Evolutionary conservation across 768 basidiomycete genomes (phyloP), one percentile per base, ranked within the genome.

Genomic region (Termitomyces sp.): DNA sequence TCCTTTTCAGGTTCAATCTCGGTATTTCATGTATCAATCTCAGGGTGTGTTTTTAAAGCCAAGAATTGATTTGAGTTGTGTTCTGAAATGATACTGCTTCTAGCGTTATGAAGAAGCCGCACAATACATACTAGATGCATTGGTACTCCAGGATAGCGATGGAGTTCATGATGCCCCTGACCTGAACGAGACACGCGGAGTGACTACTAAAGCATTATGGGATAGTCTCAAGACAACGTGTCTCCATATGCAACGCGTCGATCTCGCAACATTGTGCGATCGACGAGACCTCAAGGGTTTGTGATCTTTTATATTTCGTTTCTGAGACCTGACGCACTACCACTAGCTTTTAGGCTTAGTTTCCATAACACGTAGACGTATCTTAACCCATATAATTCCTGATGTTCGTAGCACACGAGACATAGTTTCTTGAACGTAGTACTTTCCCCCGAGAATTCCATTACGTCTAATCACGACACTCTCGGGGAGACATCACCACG

Each of bases 11-110:
- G 64, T 97, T 92, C 71, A 97, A 98, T 71, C 77, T 97, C 16
- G 94, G 94, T 22, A 97, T 97, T 60, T 92, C 93, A 1, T 92
- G 86, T 68, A 90, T 93, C 66, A 94, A 92, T 69, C 80, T 98
- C 56, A 80, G 82, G 54, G 92, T 94, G 68, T 57, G 80, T 75
- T 47, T 52, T 53, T 44, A 57, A 64, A 49, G 32, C 26, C 10
- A 12, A 6, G 26, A 6, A 20, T 30, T 8, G 24, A 30, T 4
- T 4, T 9, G 3, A 42, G 3, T 53, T 13, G n/a, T 13, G 3
- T 38, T 3, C 24, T 42, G 2, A 50, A 58, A 38, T 51, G 49
- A 35, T 43, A 4, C 49, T 13, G 30, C 52, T 40, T 57, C 22
- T 67, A 94, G 90, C 83, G 87, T 51, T 94, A 92, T 67, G 84